Conservation (phyloP, 2,329 filamentous ascomycete species). For the Diaporthe helianthi region DNA sequence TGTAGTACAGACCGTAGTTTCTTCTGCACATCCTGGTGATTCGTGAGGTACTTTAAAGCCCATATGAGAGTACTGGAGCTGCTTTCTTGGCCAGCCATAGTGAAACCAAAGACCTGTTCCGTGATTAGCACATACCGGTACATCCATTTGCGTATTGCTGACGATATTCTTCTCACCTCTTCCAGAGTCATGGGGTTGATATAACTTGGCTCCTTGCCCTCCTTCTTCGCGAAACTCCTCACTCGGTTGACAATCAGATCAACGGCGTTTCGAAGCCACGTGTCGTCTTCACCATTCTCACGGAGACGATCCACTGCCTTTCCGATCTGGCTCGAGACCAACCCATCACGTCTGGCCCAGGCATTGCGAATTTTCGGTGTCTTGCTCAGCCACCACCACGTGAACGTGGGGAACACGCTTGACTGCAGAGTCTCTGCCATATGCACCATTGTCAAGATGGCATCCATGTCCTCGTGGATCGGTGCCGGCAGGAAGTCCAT, state of each 20-base stretch:
- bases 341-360: background rate
- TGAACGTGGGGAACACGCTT: background rate
- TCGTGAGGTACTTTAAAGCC: slow-evolving; percentile 17
- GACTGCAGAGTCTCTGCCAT: slow-evolving; percentile 18
- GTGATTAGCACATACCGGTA: too few relatives aligned
- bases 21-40: background rate
- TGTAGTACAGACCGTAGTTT: slow-evolving; percentile 1
- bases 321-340: background rate
- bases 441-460: slow-evolving; percentile 15
- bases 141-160: background rate
- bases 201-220: background rate
- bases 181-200: slow-evolving; percentile 5
- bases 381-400: slow-evolving; percentile 23
- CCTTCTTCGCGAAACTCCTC: background rate
- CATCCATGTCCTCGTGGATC: background rate
- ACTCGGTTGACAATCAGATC: slow-evolving; percentile 21
- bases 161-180: background rate
- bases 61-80: slow-evolving; percentile 10
- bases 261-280: background rate
- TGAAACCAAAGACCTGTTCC: slow-evolving; percentile 7
- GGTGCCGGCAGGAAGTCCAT: background rate
- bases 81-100: slow-evolving; percentile 17
- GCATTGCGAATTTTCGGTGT: slow-evolving; percentile 17
- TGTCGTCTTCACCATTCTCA: background rate
- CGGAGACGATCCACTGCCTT: background rate